These are phyloP conservation scores for Aspergillus udagawae DNA, from an alignment of 2,329 filamentous ascomycete genomes.

Conservation along the genomic window DNA sequence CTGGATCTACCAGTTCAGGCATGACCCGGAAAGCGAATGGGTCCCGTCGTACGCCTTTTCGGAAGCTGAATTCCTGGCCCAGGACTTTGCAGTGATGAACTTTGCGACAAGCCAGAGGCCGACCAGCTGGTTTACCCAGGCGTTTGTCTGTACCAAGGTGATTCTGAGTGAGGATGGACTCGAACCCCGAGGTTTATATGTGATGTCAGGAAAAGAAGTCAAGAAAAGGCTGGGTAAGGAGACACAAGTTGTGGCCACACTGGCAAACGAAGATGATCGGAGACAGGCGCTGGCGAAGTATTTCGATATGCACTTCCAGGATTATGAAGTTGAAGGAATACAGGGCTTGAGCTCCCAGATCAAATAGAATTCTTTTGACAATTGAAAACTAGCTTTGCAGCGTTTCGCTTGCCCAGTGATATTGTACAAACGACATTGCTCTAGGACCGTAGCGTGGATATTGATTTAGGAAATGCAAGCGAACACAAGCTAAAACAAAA, in stretches of 20 bases:
- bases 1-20: slow-evolving; percentile 63
- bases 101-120: slow-evolving; percentile 50
- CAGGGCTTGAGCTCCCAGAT: slow-evolving; percentile 49
- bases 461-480: slow-evolving; percentile 15
- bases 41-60: slow-evolving; percentile 61
- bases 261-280: slow-evolving; percentile 52
- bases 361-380: slow-evolving; percentile 15
- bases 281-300: slow-evolving; percentile 48
- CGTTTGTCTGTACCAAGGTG: slow-evolving; percentile 53
- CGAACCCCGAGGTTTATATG: slow-evolving; percentile 50
- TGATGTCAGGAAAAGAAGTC: slow-evolving; percentile 49
- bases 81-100: slow-evolving; percentile 61
- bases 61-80: slow-evolving; percentile 59
- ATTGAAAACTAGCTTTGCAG: slow-evolving; percentile 5
- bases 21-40: slow-evolving; percentile 50
- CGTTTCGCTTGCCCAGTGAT: slow-evolving; percentile 3
- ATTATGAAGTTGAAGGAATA: slow-evolving; percentile 51
- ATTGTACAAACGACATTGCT: slow-evolving; percentile 20
- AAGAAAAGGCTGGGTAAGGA: slow-evolving; percentile 53
- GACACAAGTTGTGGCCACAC: slow-evolving; percentile 46
- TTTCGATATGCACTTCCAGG: slow-evolving; percentile 51
- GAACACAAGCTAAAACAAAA: slow-evolving; percentile 16
- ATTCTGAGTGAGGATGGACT: slow-evolving; percentile 47
- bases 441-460: slow-evolving; percentile 16
- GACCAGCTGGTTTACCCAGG: slow-evolving; percentile 52